A percentile compares a stretch with the other conserved stretches of the same genome.
These are phyloP conservation scores for Pichia californica DNA, from an alignment of 805 yeast species.

Conservation along the genomic window DNA sequence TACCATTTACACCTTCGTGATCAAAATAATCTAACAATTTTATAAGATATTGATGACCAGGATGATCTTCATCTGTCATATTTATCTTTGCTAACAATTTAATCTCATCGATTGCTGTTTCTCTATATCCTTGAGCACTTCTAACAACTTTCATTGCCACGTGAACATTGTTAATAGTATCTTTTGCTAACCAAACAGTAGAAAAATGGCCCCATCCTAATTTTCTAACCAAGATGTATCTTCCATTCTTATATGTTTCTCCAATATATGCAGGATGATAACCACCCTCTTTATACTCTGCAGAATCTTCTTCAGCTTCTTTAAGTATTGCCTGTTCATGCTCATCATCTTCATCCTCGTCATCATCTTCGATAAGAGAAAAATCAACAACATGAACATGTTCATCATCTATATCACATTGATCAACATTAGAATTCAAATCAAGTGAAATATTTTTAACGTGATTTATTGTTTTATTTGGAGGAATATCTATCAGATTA, in stretches of 20 bases:
- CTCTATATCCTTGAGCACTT: constrained; percentile 84
- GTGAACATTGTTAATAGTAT: constrained; percentile 52
- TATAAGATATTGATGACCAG: constrained; percentile 78
- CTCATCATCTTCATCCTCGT: constrained; percentile 26
- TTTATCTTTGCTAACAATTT: constrained; percentile 63
- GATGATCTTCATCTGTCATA: constrained; percentile 58
- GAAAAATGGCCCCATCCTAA: constrained; percentile 99
- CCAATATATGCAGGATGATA: constrained; percentile 93
- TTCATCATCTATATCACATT: neutral
- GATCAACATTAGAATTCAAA: neutral
- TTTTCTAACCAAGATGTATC: constrained; percentile 78
- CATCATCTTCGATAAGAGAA: constrained; percentile 22
- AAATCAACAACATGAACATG: constrained; percentile 9
- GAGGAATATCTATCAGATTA: constrained; percentile 1
- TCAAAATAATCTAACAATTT: constrained; percentile 76
- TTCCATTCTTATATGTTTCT: constrained; percentile 63
- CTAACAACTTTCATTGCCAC: constrained; percentile 95
- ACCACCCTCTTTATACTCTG: constrained; percentile 89
- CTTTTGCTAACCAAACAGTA: constrained; percentile 85
- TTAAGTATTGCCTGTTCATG: constrained; percentile 29
- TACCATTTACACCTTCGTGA: constrained; percentile 86
- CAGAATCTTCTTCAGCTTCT: constrained; percentile 72
- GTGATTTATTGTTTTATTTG: neutral
- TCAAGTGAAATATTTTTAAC: neutral
- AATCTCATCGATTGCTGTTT: constrained; percentile 92